Base-by-base conservation (phyloP, 2,329 filamentous ascomycete species). In the Tolypocladium nubicola region DNA sequence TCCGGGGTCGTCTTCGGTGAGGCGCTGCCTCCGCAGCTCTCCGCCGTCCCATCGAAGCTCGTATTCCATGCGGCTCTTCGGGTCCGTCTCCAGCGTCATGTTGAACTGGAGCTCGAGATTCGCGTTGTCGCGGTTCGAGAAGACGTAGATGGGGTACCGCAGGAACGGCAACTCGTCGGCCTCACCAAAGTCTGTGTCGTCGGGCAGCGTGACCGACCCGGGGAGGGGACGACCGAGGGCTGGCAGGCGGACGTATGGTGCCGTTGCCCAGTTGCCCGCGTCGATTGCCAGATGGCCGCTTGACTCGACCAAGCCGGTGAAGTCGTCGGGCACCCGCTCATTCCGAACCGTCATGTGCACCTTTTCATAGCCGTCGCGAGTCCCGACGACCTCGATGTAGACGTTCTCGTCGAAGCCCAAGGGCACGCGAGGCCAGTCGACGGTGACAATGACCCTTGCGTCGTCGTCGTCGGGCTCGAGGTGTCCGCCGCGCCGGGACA, bases 61-160 rank as follows among this genome's bases (percentile, higher is more conserved):
- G 60, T 79, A 83, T 6, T 71, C 71, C 65, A 84, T 76, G 2
- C 72, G 75, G 1, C 73, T 70, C 26, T 70, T 68, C 1, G 80
- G 79, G 57, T 80, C 75, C 7, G 77, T 74, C 62, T 83, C 82
- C 5, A 82, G 71, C 0, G 75, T 70, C 55, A 66, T 69, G 57
- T 68, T 72, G 61, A 75, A 70, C 47, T 73, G 71, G 14, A 74
- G 61, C 21, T 67, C 64, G 1, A 71, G 64, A 2, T 60, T 62
- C 1, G 71, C 61, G 13, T 62, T 57, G 2, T 60, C 56, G 3
- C 59, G 60, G 1, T 62, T 53, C 1, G 67, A 61, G 52, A 70
- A 69, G 8, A 71, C 63, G 50, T 69, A 70, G 23, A 73, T 63
- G 6, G 63, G 62, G 58, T 70, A 73, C 16, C 63, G 62, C 8